Evolutionary conservation across 1,139 yeast genomes (phyloP).

Genomic region (Geotrichum klebahnii): DNA sequence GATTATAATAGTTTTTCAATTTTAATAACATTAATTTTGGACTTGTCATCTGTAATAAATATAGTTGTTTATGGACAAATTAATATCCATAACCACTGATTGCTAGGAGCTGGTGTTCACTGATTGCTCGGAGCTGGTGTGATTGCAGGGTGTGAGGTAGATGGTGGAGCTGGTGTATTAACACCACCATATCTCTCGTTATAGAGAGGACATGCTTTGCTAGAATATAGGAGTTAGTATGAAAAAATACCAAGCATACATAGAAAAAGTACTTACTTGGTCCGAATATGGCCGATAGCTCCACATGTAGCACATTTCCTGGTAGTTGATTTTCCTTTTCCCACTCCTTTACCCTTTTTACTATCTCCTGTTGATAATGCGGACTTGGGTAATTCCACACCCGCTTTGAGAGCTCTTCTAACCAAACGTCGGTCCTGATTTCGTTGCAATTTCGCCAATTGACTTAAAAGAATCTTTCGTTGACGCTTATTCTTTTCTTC

Average conservation of each 20-base stretch:
- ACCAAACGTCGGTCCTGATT: constrained; percentile 61
- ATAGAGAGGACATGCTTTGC: constrained; percentile 80
- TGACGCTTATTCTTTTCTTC: constrained; percentile 78
- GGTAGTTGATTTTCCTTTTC: constrained; percentile 58
- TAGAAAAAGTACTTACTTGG: constrained; percentile 44
- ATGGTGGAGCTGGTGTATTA: constrained; percentile 10
- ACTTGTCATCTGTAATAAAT: neutral
- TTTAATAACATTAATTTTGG: neutral
- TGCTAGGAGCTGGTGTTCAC: too few relatives aligned
- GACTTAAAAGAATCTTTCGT: too few relatives aligned
- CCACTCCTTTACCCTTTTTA: constrained; percentile 31
- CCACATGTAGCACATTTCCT: constrained; percentile 94
- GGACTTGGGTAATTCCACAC: constrained; percentile 25
- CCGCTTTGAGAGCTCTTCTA: constrained; percentile 45
- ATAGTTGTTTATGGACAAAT: neutral
- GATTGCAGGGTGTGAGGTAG: neutral
- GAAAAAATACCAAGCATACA: neutral
- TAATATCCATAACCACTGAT: neutral
- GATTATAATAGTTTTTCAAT: neutral
- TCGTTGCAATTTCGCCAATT: constrained; percentile 75
- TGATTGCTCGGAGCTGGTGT: constrained; percentile 20
- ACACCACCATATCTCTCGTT: constrained; percentile 40
- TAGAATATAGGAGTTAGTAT: constrained; percentile 17
- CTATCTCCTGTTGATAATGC: constrained; percentile 38
- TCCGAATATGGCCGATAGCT: constrained; percentile 87